Evolutionary conservation across 805 yeast genomes (phyloP).

Genomic region (Clavispora carvajalis): DNA sequence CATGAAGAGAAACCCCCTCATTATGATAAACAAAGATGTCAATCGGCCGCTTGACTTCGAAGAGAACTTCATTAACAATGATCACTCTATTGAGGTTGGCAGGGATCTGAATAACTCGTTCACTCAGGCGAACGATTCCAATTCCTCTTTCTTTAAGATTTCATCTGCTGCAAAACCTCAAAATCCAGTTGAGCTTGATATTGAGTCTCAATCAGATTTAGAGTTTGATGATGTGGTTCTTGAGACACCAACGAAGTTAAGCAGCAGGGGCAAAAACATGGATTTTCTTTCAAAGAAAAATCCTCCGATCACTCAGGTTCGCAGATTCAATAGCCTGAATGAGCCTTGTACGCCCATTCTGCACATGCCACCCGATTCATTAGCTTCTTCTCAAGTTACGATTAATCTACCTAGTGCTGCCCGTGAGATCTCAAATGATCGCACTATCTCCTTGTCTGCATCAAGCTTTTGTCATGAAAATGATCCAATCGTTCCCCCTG

Average conservation of each 20-base stretch:
- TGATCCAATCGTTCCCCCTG: not conserved
- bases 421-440: conserved; percentile 7
- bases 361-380: conserved; percentile 16
- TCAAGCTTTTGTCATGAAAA: conserved; percentile 1
- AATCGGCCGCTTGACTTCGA: conserved; percentile 8
- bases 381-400: conserved; percentile 19
- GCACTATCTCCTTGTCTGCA: conserved; percentile 7
- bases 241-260: conserved; percentile 35
- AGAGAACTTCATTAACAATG: conserved; percentile 11
- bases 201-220: conserved; percentile 16
- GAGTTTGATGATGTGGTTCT: conserved; percentile 20
- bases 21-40: conserved; percentile 23
- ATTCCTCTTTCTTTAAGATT: conserved; percentile 28
- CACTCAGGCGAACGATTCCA: conserved; percentile 27
- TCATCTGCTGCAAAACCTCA: conserved; percentile 16
- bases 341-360: conserved; percentile 18
- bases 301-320: not conserved
- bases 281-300: conserved; percentile 3
- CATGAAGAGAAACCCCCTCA: conserved; percentile 37
- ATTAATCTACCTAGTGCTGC: conserved; percentile 9
- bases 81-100: conserved; percentile 35
- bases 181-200: conserved; percentile 15
- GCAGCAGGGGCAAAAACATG: conserved; percentile 10
- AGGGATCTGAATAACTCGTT: conserved; percentile 20
- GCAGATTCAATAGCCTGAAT: conserved; percentile 1